A percentile compares a stretch with the other conserved stretches of the same genome.
These are phyloP conservation scores for Trichoderma reesei DNA, from an alignment of 495 filamentous ascomycete species.

Conservation along the genomic window DNA sequence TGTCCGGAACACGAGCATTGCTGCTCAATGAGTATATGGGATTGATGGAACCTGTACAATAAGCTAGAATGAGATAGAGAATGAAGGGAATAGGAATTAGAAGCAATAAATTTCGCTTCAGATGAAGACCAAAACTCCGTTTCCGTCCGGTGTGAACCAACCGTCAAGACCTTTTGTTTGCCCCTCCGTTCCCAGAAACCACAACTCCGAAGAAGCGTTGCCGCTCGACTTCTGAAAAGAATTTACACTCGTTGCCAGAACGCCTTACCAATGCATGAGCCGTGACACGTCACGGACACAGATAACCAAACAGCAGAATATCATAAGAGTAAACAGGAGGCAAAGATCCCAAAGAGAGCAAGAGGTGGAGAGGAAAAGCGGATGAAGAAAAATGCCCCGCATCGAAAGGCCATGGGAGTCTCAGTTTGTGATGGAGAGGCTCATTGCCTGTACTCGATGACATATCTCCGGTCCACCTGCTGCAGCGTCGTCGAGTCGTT, in stretches of 20 bases:
- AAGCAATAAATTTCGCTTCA: not conserved
- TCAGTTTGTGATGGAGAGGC: not conserved
- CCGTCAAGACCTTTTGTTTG: not conserved
- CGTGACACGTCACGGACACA: not conserved
- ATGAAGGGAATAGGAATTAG: too few relatives aligned
- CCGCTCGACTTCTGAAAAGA: not conserved
- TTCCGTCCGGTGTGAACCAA: not conserved
- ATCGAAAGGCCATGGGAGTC: not conserved
- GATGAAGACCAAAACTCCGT: not conserved
- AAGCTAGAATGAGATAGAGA: too few relatives aligned
- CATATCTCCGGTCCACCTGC: conserved; percentile 68
- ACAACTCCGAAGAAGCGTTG: not conserved
- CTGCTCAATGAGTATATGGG: too few relatives aligned
- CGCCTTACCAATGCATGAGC: not conserved
- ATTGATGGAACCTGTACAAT: too few relatives aligned
- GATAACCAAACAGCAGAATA: too few relatives aligned
- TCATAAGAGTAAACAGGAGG: too few relatives aligned
- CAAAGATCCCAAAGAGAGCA: too few relatives aligned
- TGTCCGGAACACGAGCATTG: too few relatives aligned
- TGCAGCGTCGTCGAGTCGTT: conserved; percentile 71
- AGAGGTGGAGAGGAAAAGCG: not conserved
- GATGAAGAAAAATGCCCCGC: not conserved
- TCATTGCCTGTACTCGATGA: conserved; percentile 54
- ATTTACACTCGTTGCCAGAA: not conserved
- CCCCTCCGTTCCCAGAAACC: not conserved